Base-by-base conservation (phyloP, 768 basidiomycete genomes). In the Goffeauzyma gilvescens region DNA sequence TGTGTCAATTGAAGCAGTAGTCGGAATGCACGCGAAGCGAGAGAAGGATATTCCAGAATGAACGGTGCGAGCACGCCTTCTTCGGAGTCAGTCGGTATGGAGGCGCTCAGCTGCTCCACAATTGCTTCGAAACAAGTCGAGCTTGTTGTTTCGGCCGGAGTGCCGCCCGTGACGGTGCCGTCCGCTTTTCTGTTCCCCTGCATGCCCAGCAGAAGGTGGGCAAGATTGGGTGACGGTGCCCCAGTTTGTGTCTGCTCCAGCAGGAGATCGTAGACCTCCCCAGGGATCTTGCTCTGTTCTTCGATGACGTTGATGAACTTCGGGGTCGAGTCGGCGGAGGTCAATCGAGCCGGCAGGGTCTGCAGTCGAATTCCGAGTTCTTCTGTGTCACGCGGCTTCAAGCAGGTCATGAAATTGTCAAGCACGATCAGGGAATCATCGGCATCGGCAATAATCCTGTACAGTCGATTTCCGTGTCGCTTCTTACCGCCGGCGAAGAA, bases 111-210 rank as follows among this genome's bases (percentile, higher is more conserved):
- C 8, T 36, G 20, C 14, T 44, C 42, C 8, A 49, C 36, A 18
- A 49, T 22, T 1, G 41, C 38, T 26, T 49, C 42, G 21, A 49
- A 44, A 32, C 47, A 49, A 2, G 41, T 49, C 17, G 42, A 21
- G n/a, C 32, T 36, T 1, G 40, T 26, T 7, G 35, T 32, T 13
- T 34, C 30, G 4, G 7, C 31, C 9, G 40, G 17, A 10, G 40
- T 5, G 12, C 17, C 35, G 10, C 39, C 44, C 8, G 36, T 21
- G 13, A 25, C 30, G 20, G 14, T 45, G 22, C 38, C 38, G 22
- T 32, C 31, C 5, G 24, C 38, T 37, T 39, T 39, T 6, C 33
- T 26, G 37, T 21, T 38, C 4, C 37, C 37, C 8, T 34, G 26
- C 20, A 39, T 44, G 4, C 47, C 47, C 17, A 49, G 26, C 14